These are phyloP conservation scores for Agrostemma githago DNA, from an alignment of 148 eudicot genomes.

Conservation along the genomic window DNA sequence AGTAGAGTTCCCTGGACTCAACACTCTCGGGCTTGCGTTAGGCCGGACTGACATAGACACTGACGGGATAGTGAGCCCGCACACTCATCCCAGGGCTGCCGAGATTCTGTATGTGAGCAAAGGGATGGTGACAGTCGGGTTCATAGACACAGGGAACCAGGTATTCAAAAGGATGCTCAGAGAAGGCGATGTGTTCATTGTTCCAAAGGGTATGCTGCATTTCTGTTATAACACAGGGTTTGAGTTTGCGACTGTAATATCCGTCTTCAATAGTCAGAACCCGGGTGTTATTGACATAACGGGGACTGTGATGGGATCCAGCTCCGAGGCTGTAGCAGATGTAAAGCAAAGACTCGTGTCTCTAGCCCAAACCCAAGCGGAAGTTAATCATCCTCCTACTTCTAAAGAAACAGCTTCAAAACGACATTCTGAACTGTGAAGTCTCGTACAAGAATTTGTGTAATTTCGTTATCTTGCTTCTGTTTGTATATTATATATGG, in stretches of 20 bases:
- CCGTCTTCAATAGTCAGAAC: slow-evolving; percentile 78
- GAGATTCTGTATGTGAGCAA: slow-evolving; percentile 63
- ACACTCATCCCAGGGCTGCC: slow-evolving; percentile 81
- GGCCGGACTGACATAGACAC: slow-evolving; percentile 67
- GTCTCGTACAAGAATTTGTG: neutral
- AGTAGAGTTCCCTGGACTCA: slow-evolving; percentile 61
- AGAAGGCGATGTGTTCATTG: slow-evolving; percentile 78
- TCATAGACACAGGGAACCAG: slow-evolving; percentile 49
- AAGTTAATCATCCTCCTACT: slow-evolving; percentile 3
- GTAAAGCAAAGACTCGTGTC: slow-evolving; percentile 27
- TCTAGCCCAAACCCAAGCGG: slow-evolving; percentile 17
- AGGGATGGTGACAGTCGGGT: slow-evolving; percentile 63
- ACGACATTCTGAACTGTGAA: slow-evolving; percentile 25
- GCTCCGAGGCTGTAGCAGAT: slow-evolving; percentile 30
- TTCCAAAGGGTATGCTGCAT: slow-evolving; percentile 79
- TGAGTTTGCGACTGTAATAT: slow-evolving; percentile 49
- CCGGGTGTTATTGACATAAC: slow-evolving; percentile 64
- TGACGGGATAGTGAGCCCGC: slow-evolving; percentile 68
- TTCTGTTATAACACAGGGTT: slow-evolving; percentile 59
- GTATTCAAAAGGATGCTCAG: slow-evolving; percentile 52
- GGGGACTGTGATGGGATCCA: slow-evolving; percentile 36
- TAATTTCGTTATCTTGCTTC: neutral
- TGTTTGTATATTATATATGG: slow-evolving; percentile 9
- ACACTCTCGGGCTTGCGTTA: slow-evolving; percentile 71
- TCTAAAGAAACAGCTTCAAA: slow-evolving; percentile 14